A percentile compares a stretch with the other conserved stretches of the same genome.
Conservation (phyloP, 2,329 filamentous ascomycete genomes). For the Fusarium sp. region DNA sequence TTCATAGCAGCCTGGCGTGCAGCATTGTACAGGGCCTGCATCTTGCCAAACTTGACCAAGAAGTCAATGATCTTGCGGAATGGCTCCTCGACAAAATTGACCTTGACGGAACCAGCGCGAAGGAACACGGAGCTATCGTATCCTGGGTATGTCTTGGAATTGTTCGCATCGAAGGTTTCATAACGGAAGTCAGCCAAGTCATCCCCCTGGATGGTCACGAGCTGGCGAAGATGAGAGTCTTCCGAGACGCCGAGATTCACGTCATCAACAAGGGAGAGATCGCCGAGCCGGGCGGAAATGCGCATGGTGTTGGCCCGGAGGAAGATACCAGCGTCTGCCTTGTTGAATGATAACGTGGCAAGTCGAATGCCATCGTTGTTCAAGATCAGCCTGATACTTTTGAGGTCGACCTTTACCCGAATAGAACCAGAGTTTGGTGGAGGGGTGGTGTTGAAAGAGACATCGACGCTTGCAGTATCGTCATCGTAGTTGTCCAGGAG, state of each 20-base stretch:
- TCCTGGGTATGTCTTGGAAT: slow-evolving; percentile 78
- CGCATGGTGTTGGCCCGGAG: slow-evolving; percentile 86
- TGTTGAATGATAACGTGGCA: slow-evolving; percentile 89
- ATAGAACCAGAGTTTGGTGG: slow-evolving; percentile 71
- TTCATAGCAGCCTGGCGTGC: slow-evolving; percentile 92
- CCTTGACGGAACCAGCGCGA: slow-evolving; percentile 90
- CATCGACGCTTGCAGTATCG: slow-evolving; percentile 49
- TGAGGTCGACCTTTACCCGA: slow-evolving; percentile 89
- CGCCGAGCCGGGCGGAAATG: slow-evolving; percentile 84
- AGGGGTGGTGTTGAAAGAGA: slow-evolving; percentile 44
- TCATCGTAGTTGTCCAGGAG: slow-evolving; percentile 51
- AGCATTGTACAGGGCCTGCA: slow-evolving; percentile 99
- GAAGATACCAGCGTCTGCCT: slow-evolving; percentile 90
- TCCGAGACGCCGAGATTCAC: slow-evolving; percentile 88
- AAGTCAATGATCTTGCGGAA: slow-evolving; percentile 99
- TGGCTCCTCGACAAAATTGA: slow-evolving; percentile 96
- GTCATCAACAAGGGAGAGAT: slow-evolving; percentile 89
- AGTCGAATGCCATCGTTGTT: slow-evolving; percentile 98
- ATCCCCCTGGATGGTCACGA: slow-evolving; percentile 94
- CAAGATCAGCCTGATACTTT: slow-evolving; percentile 90
- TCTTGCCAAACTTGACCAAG: slow-evolving; percentile 97
- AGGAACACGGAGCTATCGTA: slow-evolving; percentile 93
- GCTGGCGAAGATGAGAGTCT: slow-evolving; percentile 79
- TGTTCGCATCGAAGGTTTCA: slow-evolving; percentile 85
- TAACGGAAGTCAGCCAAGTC: slow-evolving; percentile 97